Base-by-base conservation (phyloP, 371 early-diverging fungal species). In the Circinella minor region DNA sequence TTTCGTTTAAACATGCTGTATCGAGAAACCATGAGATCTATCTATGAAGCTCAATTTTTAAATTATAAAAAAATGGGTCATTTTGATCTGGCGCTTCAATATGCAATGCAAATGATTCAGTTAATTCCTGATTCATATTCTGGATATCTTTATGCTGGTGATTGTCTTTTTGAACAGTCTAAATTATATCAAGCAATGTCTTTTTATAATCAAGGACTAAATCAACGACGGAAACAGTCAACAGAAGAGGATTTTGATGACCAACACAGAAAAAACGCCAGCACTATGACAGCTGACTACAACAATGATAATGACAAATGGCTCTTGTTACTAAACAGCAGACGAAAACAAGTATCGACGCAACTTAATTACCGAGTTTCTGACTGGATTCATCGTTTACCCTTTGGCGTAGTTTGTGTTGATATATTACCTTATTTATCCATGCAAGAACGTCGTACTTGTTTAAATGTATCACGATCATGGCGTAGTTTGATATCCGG, bases 91-190 rank as follows among this genome's bases (percentile, higher is more conserved):
- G 57, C 34, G 7, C 57, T 57, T 27, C 10, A 11, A 34, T 27
- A 57, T 57, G 57, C 57, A 5, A 57, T 18, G 36, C 20, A 57
- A 34, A 57, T 57, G 8, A 34, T 34, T 57, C 57, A 17, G 15
- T 4, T 17, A 15, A 15, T 15, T 17, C 51, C 51, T 0, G 17
- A 8, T 51, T 15, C 8, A 13, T 14, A 51, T 51, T 17, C n/a
- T 51, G 57, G 34, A 18, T 57, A 57, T 34, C 20, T 57, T 7
- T 34, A 57, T 57, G 57, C 57, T n/a, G 57, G 57, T 57, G n/a
- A 34, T 34, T 57, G 57, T 14, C 36, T 27, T 11, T 6, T 13
- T 27, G 57, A 18, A 3, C 57, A 57, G 14, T 57, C 57, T n/a
- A 57, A 34, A 18, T 27, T 57, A 57, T 27, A 18, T 34, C 27